phyloP scores from a whole-genome alignment of 768 basidiomycete species.

The Panus rudis region DNA sequence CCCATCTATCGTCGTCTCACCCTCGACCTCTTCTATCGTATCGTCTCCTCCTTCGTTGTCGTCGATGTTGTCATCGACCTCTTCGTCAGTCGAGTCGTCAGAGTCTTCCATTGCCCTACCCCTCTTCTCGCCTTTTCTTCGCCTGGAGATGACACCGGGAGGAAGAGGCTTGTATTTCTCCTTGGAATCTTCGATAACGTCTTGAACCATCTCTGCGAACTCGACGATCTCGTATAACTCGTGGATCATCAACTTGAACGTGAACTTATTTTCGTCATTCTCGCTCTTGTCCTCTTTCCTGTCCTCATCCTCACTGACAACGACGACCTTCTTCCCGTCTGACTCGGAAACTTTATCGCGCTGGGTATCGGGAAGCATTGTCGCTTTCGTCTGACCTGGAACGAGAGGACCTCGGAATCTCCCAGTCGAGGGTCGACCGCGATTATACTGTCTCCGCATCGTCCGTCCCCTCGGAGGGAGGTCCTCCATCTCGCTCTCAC shows the following conservation, averaged over 20 bases:
- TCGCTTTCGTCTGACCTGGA: too few relatives aligned
- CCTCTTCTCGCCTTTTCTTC: neutral
- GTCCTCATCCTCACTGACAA: too few relatives aligned
- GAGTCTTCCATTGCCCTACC: neutral
- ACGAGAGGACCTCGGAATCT: too few relatives aligned
- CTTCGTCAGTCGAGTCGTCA: neutral
- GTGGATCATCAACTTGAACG: conserved; percentile 63
- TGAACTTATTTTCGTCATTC: conserved; percentile 32
- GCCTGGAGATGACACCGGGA: neutral
- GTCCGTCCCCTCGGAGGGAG: neutral
- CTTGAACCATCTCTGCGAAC: conserved; percentile 34
- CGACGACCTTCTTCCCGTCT: neutral
- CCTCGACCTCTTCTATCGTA: too few relatives aligned
- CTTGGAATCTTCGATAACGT: conserved; percentile 10
- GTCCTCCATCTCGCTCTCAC: neutral
- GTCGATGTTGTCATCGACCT: too few relatives aligned
- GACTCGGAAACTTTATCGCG: neutral
- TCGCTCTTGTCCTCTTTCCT: neutral
- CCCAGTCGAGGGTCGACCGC: neutral
- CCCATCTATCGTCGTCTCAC: neutral
- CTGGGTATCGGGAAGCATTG: neutral
- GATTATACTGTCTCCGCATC: neutral
- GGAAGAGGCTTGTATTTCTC: neutral
- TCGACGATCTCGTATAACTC: conserved; percentile 55
- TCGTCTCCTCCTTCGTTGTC: too few relatives aligned